Evolutionary conservation across 208 protist species (phyloP).

Genomic region (Phytomonas sp.): DNA sequence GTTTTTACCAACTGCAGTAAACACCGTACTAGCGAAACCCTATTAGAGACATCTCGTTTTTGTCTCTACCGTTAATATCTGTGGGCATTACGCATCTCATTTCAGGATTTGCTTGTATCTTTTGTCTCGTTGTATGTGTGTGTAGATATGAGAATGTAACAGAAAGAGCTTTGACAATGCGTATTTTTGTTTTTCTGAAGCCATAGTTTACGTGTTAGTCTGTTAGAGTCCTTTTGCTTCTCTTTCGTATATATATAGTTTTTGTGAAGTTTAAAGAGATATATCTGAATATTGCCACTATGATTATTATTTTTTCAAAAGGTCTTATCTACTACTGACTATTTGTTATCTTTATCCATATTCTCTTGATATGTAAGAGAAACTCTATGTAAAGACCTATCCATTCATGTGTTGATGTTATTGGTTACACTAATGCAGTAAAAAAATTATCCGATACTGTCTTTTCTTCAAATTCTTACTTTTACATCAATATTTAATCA

Average conservation of each 20-base stretch:
- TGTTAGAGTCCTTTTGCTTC: conserved; percentile 9
- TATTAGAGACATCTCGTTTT: neutral
- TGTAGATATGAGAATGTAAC: neutral
- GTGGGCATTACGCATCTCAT: neutral
- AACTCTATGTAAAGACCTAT: neutral
- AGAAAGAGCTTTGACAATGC: conserved; percentile 9
- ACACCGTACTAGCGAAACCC: neutral
- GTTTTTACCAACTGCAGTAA: neutral
- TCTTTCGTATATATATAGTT: neutral
- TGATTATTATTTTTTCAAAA: neutral
- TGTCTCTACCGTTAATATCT: neutral
- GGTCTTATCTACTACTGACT: neutral
- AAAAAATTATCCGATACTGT: neutral
- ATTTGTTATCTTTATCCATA: neutral
- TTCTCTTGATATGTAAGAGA: neutral
- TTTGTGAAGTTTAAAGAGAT: neutral
- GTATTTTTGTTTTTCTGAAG: conserved; percentile 11
- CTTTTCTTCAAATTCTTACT: conserved; percentile 4
- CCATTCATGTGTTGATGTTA: neutral
- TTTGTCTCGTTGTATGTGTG: neutral
- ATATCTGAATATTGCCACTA: neutral
- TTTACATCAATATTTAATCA: conserved; percentile 4
- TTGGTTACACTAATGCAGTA: neutral
- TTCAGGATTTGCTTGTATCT: neutral
- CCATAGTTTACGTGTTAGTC: conserved; percentile 11